These are phyloP conservation scores for Podaxis sp. DNA, from an alignment of 768 basidiomycete genomes.

Conservation along the genomic window DNA sequence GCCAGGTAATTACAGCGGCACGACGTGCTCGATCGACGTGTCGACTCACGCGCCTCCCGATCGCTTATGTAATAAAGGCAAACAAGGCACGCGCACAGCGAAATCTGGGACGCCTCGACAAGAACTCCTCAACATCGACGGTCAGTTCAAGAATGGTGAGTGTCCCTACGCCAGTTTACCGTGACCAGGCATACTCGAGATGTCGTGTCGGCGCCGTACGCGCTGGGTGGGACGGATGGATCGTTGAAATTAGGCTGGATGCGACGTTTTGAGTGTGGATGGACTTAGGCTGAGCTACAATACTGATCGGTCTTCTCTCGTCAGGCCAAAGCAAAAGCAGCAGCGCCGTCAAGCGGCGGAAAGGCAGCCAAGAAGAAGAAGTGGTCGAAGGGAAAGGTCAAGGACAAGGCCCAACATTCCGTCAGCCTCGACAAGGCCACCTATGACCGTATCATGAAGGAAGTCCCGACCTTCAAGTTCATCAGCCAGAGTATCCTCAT, in stretches of 20 bases:
- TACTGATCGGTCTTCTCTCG: slow-evolving; percentile 24
- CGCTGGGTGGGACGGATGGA: slow-evolving; percentile 6
- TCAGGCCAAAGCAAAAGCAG: slow-evolving; percentile 77
- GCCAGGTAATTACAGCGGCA: slow-evolving; percentile 11
- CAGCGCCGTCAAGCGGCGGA: slow-evolving; percentile 59
- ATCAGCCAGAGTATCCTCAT: slow-evolving; percentile 98
- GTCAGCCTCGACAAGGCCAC: slow-evolving; percentile 93
- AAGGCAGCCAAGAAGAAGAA: slow-evolving; percentile 99
- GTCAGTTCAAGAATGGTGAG: slow-evolving; percentile 46
- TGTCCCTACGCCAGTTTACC: slow-evolving; percentile 19
- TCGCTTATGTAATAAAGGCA: slow-evolving; percentile 34
- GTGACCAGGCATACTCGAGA: slow-evolving; percentile 5
- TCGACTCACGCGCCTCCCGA: slow-evolving; percentile 25
- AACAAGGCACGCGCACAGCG: slow-evolving; percentile 39
- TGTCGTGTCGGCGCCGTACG: slow-evolving; percentile 1
- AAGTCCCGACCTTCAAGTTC: slow-evolving; percentile 98
- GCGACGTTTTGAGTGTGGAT: slow-evolving; percentile 34
- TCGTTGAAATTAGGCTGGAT: slow-evolving; percentile 35
- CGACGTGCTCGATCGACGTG: slow-evolving; percentile 35
- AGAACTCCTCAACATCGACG: slow-evolving; percentile 38
- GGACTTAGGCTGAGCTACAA: slow-evolving; percentile 20
- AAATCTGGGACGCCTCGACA: slow-evolving; percentile 23
- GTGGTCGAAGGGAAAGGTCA: slow-evolving; percentile 99
- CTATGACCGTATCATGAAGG: slow-evolving; percentile 94
- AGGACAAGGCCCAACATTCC: slow-evolving; percentile 99